Evolutionary conservation across 805 yeast genomes (phyloP), one percentile per base, ranked within the genome.

Genomic region (Candida saitoana): DNA sequence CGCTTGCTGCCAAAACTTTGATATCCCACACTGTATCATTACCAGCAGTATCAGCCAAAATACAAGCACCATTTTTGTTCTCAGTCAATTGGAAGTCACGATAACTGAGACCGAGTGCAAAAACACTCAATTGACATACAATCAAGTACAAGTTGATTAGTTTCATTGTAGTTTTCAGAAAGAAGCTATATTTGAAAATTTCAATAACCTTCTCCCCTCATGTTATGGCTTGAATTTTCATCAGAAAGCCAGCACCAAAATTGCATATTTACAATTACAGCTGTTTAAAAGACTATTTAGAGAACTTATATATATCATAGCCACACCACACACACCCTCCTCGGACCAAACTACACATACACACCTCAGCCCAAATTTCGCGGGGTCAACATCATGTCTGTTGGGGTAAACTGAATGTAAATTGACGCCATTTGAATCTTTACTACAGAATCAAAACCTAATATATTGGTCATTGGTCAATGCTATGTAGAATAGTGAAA

Each of bases 41-140:
- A 2, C 36, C 31, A 5, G 42, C 38, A 6, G 39, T 14, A 22
- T 41, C 39, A 6, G 39, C 30, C 16, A 39, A 38, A 16, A 44
- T 17, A 39, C 48, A 44, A 30, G 44, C 48, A 12, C 40, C 48
- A 41, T 41, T 44, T 14, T 34, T 34, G 18, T n/a, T 20, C 9
- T 31, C 35, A 31, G 48, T 39, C 25, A 44, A 33, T 35, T 41
- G 35, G 34, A 36, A 16, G 3, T 32, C 15, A 14, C 41, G 18
- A 27, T 38, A 33, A 16, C 27, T 38, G 15, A 38, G 5, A n/a
- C 22, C 36, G 3, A 38, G 15, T 11, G 27, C 30, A 20, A 22
- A 6, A n/a, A 24, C 31, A 20, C 19, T 7, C 17, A 36, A 11
- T 27, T 36, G 38, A 5, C 19, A 15, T 15, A 36, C 12, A 24